Conservation (phyloP, 2,329 filamentous ascomycete species). For the Aspergillus sp. region DNA sequence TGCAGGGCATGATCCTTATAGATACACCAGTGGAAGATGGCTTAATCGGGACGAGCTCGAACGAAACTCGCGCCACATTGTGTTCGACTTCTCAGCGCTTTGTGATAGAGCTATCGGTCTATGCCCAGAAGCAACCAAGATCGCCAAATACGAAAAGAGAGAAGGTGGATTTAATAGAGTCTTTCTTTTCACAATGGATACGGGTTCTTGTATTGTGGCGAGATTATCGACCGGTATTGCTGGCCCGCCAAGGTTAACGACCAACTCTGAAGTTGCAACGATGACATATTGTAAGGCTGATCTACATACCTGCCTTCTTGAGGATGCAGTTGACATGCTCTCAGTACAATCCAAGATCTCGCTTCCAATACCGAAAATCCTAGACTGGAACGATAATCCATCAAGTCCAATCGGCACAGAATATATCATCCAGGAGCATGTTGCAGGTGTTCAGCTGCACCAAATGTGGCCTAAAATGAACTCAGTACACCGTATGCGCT, state of each 20-base stretch:
- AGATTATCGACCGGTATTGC: constrained; percentile 35
- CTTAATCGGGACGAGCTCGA: constrained; percentile 33
- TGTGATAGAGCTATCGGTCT: constrained; percentile 27
- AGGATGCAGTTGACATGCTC: constrained; percentile 3
- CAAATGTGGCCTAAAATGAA: constrained; percentile 28
- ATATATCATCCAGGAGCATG: constrained; percentile 35
- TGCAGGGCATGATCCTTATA: constrained; percentile 17
- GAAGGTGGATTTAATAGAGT: constrained; percentile 41
- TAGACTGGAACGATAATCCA: constrained; percentile 18
- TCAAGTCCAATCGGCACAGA: constrained; percentile 22
- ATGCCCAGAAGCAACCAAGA: constrained; percentile 27
- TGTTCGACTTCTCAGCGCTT: constrained; percentile 37
- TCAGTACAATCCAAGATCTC: constrained; percentile 16
- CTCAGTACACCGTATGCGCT: constrained; percentile 25
- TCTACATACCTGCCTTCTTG: neutral
- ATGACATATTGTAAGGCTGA: constrained; percentile 34
- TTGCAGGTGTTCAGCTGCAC: constrained; percentile 24
- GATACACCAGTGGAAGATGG: constrained; percentile 32
- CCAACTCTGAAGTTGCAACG: constrained; percentile 42
- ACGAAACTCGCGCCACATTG: constrained; percentile 29
- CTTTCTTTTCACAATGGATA: constrained; percentile 37
- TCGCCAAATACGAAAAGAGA: constrained; percentile 34
- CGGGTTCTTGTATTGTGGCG: constrained; percentile 32
- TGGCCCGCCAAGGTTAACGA: constrained; percentile 31
- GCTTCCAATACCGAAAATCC: constrained; percentile 17